Evolutionary conservation across 305 asterid species (phyloP).

Genomic region (Fraxinus baroniana): DNA sequence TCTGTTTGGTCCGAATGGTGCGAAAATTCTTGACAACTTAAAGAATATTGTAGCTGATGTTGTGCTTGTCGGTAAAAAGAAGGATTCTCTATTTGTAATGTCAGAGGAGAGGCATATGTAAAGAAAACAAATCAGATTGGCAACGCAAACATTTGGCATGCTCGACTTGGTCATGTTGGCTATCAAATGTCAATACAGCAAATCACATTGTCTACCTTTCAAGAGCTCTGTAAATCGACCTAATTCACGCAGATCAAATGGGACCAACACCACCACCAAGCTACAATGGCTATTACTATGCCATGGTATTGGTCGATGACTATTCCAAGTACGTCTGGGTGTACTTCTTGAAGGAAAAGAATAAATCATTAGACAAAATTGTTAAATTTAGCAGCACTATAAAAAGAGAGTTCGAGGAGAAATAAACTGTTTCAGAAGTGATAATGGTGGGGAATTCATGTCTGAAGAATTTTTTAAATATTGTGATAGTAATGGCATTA

Average conservation of each 20-base stretch:
- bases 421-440: no score
- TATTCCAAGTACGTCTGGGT: no score
- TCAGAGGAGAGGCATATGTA: slow-evolving; percentile 12
- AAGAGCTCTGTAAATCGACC: background rate
- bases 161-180: slow-evolving; percentile 13
- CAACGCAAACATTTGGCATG: background rate
- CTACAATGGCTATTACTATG: no score
- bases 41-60: background rate
- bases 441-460: no score
- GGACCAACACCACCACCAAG: no score
- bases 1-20: background rate
- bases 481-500: no score
- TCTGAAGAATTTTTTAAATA: no score
- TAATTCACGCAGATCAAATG: slow-evolving; percentile 1
- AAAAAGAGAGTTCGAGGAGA: no score
- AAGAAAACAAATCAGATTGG: slow-evolving; percentile 15
- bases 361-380: no score
- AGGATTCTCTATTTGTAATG: slow-evolving; percentile 19
- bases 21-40: slow-evolving; percentile 1
- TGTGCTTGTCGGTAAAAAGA: background rate
- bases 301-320: no score
- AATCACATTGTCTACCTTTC: slow-evolving; percentile 1
- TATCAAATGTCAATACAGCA: background rate
- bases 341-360: no score
- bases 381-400: no score